Conservation (phyloP, 176 grass and related monocot species). For the Alopecurus myosuroides region DNA sequence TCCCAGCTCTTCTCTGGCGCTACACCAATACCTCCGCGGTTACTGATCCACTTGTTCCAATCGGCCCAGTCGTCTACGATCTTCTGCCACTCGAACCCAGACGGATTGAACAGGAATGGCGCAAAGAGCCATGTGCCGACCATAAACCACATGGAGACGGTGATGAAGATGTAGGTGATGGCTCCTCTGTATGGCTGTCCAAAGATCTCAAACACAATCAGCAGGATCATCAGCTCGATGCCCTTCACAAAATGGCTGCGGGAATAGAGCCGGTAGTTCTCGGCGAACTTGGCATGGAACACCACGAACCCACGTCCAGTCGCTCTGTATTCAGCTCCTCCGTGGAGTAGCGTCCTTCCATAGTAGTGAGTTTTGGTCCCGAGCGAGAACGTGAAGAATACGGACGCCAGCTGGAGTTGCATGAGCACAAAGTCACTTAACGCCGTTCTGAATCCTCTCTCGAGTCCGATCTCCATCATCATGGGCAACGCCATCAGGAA, state of each 20-base stretch:
- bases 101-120: slow-evolving; percentile 95
- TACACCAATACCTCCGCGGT: slow-evolving; percentile 90
- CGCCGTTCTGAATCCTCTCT: slow-evolving; percentile 94
- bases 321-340: slow-evolving; percentile 95
- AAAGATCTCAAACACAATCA: slow-evolving; percentile 92
- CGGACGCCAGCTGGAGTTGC: slow-evolving; percentile 95
- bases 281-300: slow-evolving; percentile 95
- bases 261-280: slow-evolving; percentile 91
- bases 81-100: slow-evolving; percentile 98
- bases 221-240: slow-evolving; percentile 90
- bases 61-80: slow-evolving; percentile 98
- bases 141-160: slow-evolving; percentile 99
- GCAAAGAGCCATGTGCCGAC: slow-evolving; percentile 94
- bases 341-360: slow-evolving; percentile 84
- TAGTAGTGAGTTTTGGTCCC: slow-evolving; percentile 99
- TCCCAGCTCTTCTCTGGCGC: slow-evolving; percentile 87
- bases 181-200: slow-evolving; percentile 79
- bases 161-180: slow-evolving; percentile 88
- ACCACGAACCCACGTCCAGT: slow-evolving; percentile 98
- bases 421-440: slow-evolving; percentile 96
- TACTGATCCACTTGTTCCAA: slow-evolving; percentile 99
- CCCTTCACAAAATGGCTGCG: slow-evolving; percentile 99
- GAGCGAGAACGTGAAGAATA: slow-evolving; percentile 98
- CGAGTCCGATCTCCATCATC: slow-evolving; percentile 99
- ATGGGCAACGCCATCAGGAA: slow-evolving; percentile 95